Percentiles rank a stretch among this genome's conserved stretches.
These are phyloP conservation scores for Tetrapisispora namnaoensis DNA, from an alignment of 805 yeast genomes.

Conservation along the genomic window DNA sequence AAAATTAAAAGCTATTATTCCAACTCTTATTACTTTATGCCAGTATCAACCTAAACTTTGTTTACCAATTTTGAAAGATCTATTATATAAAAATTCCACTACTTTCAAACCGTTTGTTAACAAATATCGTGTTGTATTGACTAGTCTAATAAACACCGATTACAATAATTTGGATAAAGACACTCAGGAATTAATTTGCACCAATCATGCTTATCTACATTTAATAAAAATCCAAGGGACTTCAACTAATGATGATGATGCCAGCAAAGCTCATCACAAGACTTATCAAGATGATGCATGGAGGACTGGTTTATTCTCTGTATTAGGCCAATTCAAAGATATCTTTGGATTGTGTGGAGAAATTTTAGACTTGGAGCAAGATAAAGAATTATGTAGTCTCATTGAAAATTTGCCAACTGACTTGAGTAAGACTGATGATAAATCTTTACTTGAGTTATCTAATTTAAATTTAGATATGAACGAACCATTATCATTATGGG, in stretches of 20 bases:
- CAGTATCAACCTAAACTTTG: conserved; percentile 31
- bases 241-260: conserved; percentile 25
- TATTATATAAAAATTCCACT: conserved; percentile 54
- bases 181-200: conserved; percentile 36
- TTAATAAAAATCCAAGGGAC: conserved; percentile 46
- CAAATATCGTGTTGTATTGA: conserved; percentile 42
- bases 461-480: conserved; percentile 51
- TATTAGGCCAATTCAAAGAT: conserved; percentile 46
- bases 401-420: conserved; percentile 34
- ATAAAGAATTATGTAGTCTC: conserved; percentile 36
- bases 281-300: conserved; percentile 35
- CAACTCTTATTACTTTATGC: conserved; percentile 38
- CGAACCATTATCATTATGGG: conserved; percentile 40
- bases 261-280: conserved; percentile 25
- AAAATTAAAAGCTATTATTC: conserved; percentile 53
- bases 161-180: conserved; percentile 32
- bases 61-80: conserved; percentile 33
- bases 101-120: conserved; percentile 73
- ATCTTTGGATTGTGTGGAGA: conserved; percentile 48
- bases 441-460: conserved; percentile 30
- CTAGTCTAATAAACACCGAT: conserved; percentile 29
- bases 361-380: conserved; percentile 48
- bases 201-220: conserved; percentile 47
- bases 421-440: conserved; percentile 2
- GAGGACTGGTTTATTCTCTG: conserved; percentile 37